phyloP scores from a whole-genome alignment of 768 basidiomycete species.

The Calocybe indica region DNA sequence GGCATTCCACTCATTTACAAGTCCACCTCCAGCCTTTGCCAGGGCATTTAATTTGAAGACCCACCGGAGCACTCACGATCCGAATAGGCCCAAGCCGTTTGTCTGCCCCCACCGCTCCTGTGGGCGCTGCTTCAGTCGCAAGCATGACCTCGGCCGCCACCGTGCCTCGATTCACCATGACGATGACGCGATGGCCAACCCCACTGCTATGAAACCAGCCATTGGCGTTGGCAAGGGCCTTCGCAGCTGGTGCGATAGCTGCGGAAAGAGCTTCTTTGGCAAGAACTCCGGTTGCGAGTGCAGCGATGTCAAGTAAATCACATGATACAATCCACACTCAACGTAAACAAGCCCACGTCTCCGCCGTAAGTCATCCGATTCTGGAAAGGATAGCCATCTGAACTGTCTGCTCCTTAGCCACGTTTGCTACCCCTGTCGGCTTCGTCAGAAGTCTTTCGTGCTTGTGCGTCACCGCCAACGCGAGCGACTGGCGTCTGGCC shows the following conservation, averaged over 20 bases:
- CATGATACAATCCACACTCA: constrained; percentile 3
- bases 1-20: constrained; percentile 5
- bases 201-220: constrained; percentile 34
- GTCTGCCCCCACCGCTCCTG: constrained; percentile 83
- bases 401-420: constrained; percentile 10
- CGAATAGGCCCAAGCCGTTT: constrained; percentile 84
- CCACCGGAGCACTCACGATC: constrained; percentile 92
- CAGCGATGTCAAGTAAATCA: constrained; percentile 53
- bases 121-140: constrained; percentile 87
- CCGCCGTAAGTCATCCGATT: too few species aligned
- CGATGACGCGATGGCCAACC: constrained; percentile 39
- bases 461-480: constrained; percentile 15
- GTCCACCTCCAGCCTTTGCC: constrained; percentile 63
- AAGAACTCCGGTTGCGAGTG: constrained; percentile 52
- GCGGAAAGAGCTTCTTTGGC: constrained; percentile 66
- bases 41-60: constrained; percentile 94
- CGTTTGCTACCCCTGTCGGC: constrained; percentile 26
- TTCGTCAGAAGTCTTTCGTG: constrained; percentile 32
- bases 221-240: constrained; percentile 64
- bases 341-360: neutral
- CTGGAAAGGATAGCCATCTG: too few species aligned
- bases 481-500: constrained; percentile 20
- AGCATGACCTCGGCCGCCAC: constrained; percentile 91
- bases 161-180: constrained; percentile 81
- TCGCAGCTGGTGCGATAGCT: constrained; percentile 67